Base-by-base conservation (phyloP, 106 monocot genomes). In the Triglochin maritima region DNA sequence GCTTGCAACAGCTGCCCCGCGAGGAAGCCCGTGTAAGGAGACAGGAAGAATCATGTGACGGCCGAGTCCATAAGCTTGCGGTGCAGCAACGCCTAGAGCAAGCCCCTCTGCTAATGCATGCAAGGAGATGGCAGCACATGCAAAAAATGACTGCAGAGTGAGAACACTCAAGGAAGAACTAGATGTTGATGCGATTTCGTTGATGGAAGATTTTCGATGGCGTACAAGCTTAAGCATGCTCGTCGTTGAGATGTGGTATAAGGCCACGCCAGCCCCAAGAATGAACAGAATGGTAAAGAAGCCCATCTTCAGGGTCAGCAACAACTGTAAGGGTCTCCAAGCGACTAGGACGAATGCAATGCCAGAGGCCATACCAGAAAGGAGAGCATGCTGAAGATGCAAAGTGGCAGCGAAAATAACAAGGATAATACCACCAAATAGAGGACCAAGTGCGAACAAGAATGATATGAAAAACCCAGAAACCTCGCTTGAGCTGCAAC, bases 1-100 rank as follows among this genome's bases (percentile, higher is more conserved):
- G 72, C 96, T 91, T 7, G 96, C 96, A 13, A 92, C 91, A 9
- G 96, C 96, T 7, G 91, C 91, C 9, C 91, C 96, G 2, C 96
- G 88, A 69, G 96, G 96, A 43, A 98, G 86, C 9, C 96, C 96
- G 17, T 98, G 96, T 16, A 98, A 75, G 4, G 91, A 98, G 15
- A 84, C 96, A 0, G 96, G 96, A 42, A 98, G 82, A 16, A 98
- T 80, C 91, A 98, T 84, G 75, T 98, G 91, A 0, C 84, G 81
- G 6, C 96, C 96, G 2, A 91, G 82, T 7, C 96, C 91, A 16
- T 98, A 84, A 47, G 96, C 96, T 50, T 84, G 81, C 57, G 91
- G 96, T 4, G 96, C 96, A 0, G 96, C 96, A 42, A 98, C 96
- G 0, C 96, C 96, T 0, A 98, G 80, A 2, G 85, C 88, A 17